Evolutionary conservation across 805 yeast genomes (phyloP), one percentile per base, ranked within the genome.

Genomic region (Barnettozyma sucrosica): DNA sequence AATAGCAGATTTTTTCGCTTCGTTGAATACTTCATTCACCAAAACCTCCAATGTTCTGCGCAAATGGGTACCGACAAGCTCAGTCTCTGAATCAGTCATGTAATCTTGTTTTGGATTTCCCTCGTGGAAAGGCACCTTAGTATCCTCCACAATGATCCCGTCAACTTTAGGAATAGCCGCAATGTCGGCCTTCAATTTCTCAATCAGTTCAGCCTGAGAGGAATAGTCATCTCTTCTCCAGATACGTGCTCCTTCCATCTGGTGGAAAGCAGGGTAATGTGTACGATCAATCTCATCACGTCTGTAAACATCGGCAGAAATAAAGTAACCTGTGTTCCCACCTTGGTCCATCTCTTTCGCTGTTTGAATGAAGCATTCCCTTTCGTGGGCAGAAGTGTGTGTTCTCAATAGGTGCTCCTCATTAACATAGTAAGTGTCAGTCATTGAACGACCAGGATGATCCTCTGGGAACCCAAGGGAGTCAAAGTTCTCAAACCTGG

Each of bases 251-350:
- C 98, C 99, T 67, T 93, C 99, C 89, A 93, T 80, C 66, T 93
- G 99, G 61, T 93, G 97, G 68, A 93, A 93, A 0, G 86, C 97
- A 1, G 99, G 98, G 63, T 93, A 93, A 65, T 93, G 99, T 0
- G 98, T 89, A 54, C 87, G 75, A 66, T 93, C 99, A 48, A 93
- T 88, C 59, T 92, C 96, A 66, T 93, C 99, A 58, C 96, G 77
- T 59, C 99, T 76, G 62, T 90, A 93, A 9, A 93, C 99, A 65
- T 93, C 99, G 1, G 98, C 99, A 11, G 95, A 77, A 41, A 93
- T 90, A 54, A 93, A 75, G 65, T 86, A 93, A 0, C 98, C 98
- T 0, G 95, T 0, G 92, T 81, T 24, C 74, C 61, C 45, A 81
- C 73, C 2, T 66, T 66, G 3, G 30, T 21, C 40, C 30, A 39